These are phyloP conservation scores for Pelargonium fulgidum DNA, from an alignment of 441 rosid species.

Conservation along the genomic window DNA sequence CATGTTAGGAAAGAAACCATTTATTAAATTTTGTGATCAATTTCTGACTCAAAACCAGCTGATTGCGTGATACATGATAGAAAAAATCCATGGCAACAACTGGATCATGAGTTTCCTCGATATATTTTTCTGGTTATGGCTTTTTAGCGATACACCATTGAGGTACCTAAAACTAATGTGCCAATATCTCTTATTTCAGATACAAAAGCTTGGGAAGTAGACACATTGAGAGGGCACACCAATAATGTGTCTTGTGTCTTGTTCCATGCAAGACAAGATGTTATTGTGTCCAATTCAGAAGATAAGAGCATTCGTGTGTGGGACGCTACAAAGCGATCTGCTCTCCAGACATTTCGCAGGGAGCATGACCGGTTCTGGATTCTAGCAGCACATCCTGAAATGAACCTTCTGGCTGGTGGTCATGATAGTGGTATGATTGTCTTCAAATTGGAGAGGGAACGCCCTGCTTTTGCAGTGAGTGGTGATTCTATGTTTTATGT, in stretches of 20 bases:
- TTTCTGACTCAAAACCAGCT: too few species aligned
- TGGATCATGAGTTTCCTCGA: not conserved
- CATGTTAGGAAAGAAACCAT: too few species aligned
- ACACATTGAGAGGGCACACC: slow-evolving; percentile 81
- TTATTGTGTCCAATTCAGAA: slow-evolving; percentile 80
- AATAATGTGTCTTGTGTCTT: slow-evolving; percentile 72
- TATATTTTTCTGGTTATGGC: not conserved
- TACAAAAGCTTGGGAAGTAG: slow-evolving; percentile 89
- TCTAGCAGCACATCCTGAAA: slow-evolving; percentile 75
- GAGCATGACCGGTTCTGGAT: slow-evolving; percentile 88
- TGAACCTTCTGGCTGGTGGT: slow-evolving; percentile 83
- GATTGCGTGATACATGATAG: too few species aligned
- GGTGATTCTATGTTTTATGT: slow-evolving; percentile 59
- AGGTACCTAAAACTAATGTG: not conserved
- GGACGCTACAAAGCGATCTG: slow-evolving; percentile 82
- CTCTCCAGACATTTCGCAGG: slow-evolving; percentile 72
- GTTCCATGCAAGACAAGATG: slow-evolving; percentile 80
- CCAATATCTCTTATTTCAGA: slow-evolving; percentile 36
- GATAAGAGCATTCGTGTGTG: slow-evolving; percentile 84
- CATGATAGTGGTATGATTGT: slow-evolving; percentile 91
- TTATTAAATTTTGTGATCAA: too few species aligned
- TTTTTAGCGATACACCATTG: not conserved
- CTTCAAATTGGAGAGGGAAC: slow-evolving; percentile 79
- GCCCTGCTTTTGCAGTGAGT: slow-evolving; percentile 85
- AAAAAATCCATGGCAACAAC: too few species aligned